Percentiles rank a stretch among this genome's conserved stretches.
phyloP scores from a whole-genome alignment of 148 eudicot genomes.

The Spergularia bocconei region DNA sequence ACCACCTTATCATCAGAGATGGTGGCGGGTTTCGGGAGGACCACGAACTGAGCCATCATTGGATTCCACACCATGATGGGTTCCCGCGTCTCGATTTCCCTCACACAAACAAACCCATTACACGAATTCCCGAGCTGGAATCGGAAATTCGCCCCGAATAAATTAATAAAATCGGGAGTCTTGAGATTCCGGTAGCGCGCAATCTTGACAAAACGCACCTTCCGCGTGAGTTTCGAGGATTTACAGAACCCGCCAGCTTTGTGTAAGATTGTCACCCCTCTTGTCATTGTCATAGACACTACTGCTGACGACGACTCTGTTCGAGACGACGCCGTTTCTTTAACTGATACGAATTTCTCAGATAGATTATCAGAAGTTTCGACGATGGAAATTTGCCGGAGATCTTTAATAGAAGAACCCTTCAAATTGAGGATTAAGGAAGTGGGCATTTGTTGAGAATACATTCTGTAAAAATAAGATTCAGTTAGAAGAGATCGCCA shows the following conservation, averaged over 20 bases:
- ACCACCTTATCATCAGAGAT: constrained; percentile 22
- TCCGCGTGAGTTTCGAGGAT: not conserved
- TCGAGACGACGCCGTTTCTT: too few relatives aligned
- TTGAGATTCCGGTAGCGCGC: too few relatives aligned
- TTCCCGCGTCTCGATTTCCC: constrained; percentile 24
- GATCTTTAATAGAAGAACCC: constrained; percentile 13
- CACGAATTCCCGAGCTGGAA: constrained; percentile 40
- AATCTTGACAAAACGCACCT: not conserved
- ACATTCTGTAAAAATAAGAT: constrained; percentile 30
- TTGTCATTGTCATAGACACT: too few relatives aligned
- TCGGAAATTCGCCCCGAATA: constrained; percentile 2
- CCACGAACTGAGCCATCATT: constrained; percentile 27
- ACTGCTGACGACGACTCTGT: too few relatives aligned
- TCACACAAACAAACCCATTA: constrained; percentile 41
- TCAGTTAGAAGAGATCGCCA: constrained; percentile 38
- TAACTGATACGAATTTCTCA: too few relatives aligned
- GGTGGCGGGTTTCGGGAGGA: constrained; percentile 23
- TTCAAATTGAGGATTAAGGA: constrained; percentile 26
- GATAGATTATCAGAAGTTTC: not conserved
- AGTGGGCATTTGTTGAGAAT: constrained; percentile 25
- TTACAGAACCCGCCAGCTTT: not conserved
- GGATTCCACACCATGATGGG: constrained; percentile 40
- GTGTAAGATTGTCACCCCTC: not conserved
- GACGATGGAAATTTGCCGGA: constrained; percentile 15
- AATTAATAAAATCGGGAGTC: too few relatives aligned